Percentiles rank a stretch among this genome's conserved stretches.
phyloP scores from a whole-genome alignment of 2,329 filamentous ascomycete species.

The Rutstroemia sp. region DNA sequence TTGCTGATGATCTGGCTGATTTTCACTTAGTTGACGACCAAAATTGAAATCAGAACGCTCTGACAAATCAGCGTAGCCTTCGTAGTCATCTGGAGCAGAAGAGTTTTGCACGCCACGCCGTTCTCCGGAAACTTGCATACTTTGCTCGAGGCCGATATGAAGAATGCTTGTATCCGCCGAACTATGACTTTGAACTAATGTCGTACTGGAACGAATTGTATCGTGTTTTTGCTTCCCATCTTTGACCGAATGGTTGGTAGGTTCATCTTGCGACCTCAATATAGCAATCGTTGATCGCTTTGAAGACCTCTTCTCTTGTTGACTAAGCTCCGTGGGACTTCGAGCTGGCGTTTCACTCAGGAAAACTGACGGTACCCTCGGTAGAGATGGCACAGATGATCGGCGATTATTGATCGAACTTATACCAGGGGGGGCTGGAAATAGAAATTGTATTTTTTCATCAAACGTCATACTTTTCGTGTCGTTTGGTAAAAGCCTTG shows the following conservation, averaged over 20 bases:
- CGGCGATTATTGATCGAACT: conserved; percentile 27
- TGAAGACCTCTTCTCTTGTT: conserved; percentile 19
- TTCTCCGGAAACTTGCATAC: background rate
- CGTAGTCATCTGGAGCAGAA: conserved; percentile 27
- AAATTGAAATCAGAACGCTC: conserved; percentile 32
- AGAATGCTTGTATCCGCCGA: conserved; percentile 2
- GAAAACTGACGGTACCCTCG: conserved; percentile 26
- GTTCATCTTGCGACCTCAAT: conserved; percentile 4
- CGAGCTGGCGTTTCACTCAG: conserved; percentile 19
- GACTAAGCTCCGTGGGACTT: conserved; percentile 19
- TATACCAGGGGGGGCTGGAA: conserved; percentile 32
- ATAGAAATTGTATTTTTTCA: conserved; percentile 48
- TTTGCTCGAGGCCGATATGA: conserved; percentile 27
- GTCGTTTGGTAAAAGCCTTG: conserved; percentile 41
- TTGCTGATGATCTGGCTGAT: background rate
- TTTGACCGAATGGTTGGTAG: background rate
- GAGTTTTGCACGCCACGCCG: background rate
- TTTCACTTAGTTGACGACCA: background rate
- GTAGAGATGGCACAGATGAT: conserved; percentile 40
- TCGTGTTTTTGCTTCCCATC: conserved; percentile 1
- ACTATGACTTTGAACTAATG: background rate
- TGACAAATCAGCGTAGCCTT: conserved; percentile 26
- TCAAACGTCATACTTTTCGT: conserved; percentile 52
- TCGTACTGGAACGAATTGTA: conserved; percentile 26
- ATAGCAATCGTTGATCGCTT: conserved; percentile 25